These are phyloP conservation scores for Luzula sylvatica DNA, from an alignment of 176 grass and related monocot genomes.

Conservation along the genomic window DNA sequence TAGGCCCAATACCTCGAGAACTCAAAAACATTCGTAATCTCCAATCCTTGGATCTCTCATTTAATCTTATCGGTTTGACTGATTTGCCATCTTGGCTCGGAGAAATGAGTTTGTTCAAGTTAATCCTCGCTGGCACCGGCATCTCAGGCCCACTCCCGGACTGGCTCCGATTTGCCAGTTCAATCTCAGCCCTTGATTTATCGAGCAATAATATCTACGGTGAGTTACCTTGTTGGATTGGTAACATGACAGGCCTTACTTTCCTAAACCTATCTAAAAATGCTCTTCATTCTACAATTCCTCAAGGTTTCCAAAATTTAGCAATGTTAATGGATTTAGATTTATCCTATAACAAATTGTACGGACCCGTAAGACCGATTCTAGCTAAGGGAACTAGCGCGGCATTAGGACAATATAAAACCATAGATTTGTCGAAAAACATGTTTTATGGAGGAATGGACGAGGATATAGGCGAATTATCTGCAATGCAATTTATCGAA, in stretches of 20 bases:
- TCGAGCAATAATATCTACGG: constrained; percentile 28
- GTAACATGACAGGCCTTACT: constrained; percentile 32
- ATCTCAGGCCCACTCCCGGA: constrained; percentile 24
- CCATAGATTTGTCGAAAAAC: constrained; percentile 32
- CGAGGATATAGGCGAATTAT: constrained; percentile 25
- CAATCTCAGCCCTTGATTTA: constrained; percentile 30
- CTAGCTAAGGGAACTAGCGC: constrained; percentile 29
- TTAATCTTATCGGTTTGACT: constrained; percentile 18
- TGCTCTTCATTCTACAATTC: constrained; percentile 18
- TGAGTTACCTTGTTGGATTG: constrained; percentile 32
- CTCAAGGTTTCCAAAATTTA: constrained; percentile 32
- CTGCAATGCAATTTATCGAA: constrained; percentile 26
- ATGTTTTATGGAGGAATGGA: constrained; percentile 25
- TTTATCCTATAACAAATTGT: constrained; percentile 27
- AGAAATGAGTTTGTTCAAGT: constrained; percentile 26
- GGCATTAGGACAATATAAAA: constrained; percentile 33
- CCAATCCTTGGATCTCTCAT: constrained; percentile 28
- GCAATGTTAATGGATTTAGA: constrained; percentile 39
- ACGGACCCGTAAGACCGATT: constrained; percentile 18
- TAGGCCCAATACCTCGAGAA: constrained; percentile 21
- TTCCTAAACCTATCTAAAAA: constrained; percentile 36
- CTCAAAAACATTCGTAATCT: constrained; percentile 22
- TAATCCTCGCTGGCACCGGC: constrained; percentile 23
- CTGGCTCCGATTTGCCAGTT: constrained; percentile 25
- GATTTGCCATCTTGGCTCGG: constrained; percentile 23